These are phyloP conservation scores for Penicillium sp. DNA, from an alignment of 2,329 filamentous ascomycete genomes.

Conservation along the genomic window DNA sequence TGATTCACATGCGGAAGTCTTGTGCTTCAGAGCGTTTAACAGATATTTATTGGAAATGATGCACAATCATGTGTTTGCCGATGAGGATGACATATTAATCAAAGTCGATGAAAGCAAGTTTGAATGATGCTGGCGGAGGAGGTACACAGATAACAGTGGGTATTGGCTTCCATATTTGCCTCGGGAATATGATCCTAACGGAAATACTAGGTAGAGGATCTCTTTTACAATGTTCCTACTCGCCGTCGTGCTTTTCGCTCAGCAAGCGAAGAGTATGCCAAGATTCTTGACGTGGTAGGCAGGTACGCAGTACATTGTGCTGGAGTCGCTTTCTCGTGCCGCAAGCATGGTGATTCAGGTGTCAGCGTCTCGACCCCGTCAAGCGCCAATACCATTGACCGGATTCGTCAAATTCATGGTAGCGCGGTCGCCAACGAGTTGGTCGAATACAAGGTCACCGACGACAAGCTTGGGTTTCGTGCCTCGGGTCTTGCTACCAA, in stretches of 20 bases:
- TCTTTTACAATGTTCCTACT: constrained; percentile 95
- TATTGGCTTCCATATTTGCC: not conserved
- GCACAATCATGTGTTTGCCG: too few relatives aligned
- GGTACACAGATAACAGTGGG: constrained; percentile 87
- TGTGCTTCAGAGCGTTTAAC: too few relatives aligned
- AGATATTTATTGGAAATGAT: too few relatives aligned
- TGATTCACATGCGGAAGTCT: too few relatives aligned
- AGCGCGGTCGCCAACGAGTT: constrained; percentile 84
- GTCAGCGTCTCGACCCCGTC: constrained; percentile 78
- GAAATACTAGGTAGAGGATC: constrained; percentile 69
- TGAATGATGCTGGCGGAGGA: constrained; percentile 78
- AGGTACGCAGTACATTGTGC: constrained; percentile 90
- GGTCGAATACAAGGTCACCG: constrained; percentile 70
- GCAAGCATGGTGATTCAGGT: constrained; percentile 88
- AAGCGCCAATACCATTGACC: constrained; percentile 71
- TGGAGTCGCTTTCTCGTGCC: constrained; percentile 93
- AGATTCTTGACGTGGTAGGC: constrained; percentile 93
- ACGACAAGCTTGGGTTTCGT: constrained; percentile 80
- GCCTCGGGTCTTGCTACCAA: constrained; percentile 82
- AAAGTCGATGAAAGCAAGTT: too few relatives aligned
- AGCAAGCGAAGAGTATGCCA: constrained; percentile 91
- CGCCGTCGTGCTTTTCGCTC: constrained; percentile 88
- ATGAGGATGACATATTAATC: too few relatives aligned
- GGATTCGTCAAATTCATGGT: constrained; percentile 89
- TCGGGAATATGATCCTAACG: not conserved